Evolutionary conservation across 371 early-diverging fungal genomes (phyloP).

Genomic region (Mortierella sp.): DNA sequence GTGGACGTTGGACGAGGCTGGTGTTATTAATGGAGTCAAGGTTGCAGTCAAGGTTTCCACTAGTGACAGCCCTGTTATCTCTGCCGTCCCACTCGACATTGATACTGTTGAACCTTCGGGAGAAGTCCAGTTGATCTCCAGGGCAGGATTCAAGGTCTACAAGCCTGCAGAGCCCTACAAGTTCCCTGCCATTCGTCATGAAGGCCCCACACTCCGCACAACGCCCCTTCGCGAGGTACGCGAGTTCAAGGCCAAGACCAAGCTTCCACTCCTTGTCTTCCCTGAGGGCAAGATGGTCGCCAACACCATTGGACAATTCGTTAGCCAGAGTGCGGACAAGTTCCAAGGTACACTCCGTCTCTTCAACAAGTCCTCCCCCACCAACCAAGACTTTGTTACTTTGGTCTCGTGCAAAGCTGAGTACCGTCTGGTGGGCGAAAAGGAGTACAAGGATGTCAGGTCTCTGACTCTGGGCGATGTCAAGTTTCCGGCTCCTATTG

Average conservation of each 20-base stretch:
- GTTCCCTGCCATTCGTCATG: conserved; percentile 45
- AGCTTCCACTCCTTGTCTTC: conserved; percentile 31
- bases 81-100: conserved; percentile 33
- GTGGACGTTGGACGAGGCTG: conserved; percentile 49
- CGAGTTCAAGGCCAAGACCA: conserved; percentile 44
- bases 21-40: conserved; percentile 52
- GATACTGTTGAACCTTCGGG: conserved; percentile 35
- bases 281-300: conserved; percentile 53
- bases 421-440: conserved; percentile 61
- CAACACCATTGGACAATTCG: conserved; percentile 36
- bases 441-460: conserved; percentile 45
- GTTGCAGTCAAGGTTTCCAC: conserved; percentile 48
- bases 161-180: conserved; percentile 54
- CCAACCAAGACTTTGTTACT: conserved; percentile 45
- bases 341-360: conserved; percentile 49
- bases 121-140: conserved; percentile 40
- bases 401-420: conserved; percentile 52
- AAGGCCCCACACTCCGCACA: conserved; percentile 37
- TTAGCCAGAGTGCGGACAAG: conserved; percentile 48
- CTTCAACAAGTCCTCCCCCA: conserved; percentile 55
- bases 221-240: conserved; percentile 42
- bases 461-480: conserved; percentile 20
- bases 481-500: conserved; percentile 55
- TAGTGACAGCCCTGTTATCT: conserved; percentile 30
- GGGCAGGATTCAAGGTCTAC: conserved; percentile 50